Percentiles rank a stretch among this genome's conserved stretches.
These are phyloP conservation scores for Cerrena zonata DNA, from an alignment of 1,284 basidiomycete species.

Conservation along the genomic window DNA sequence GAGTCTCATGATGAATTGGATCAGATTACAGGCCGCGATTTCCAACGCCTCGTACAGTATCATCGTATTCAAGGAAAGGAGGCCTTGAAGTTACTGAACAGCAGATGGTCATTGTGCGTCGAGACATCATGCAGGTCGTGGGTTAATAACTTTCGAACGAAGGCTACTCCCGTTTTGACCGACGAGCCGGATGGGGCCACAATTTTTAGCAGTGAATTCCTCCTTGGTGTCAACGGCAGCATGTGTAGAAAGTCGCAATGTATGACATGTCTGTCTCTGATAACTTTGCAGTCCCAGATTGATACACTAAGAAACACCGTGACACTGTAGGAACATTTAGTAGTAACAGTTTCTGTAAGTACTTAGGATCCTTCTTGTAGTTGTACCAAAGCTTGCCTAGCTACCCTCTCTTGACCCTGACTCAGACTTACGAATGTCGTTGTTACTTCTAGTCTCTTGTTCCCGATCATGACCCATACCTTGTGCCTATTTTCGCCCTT, in stretches of 20 bases:
- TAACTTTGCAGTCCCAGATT: no score
- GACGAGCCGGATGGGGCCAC: no score
- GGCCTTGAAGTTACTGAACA: neutral
- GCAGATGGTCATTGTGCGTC: no score
- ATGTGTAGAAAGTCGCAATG: no score
- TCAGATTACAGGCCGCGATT: slow-evolving; percentile 5
- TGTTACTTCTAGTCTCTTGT: slow-evolving; percentile 36
- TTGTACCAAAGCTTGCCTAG: slow-evolving; percentile 35
- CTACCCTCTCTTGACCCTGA: slow-evolving; percentile 34
- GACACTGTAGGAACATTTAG: no score
- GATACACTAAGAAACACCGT: no score
- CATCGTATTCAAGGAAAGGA: neutral
- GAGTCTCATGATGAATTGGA: slow-evolving; percentile 6
- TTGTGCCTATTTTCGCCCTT: slow-evolving; percentile 23
- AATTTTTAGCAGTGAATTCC: no score
- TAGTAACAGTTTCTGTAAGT: neutral
- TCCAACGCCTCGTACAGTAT: slow-evolving; percentile 1
- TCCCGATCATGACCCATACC: slow-evolving; percentile 40
- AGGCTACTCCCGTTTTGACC: no score
- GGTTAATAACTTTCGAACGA: no score
- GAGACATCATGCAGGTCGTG: no score
- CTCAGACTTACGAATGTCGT: slow-evolving; percentile 27
- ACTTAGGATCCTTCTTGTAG: slow-evolving; percentile 14
- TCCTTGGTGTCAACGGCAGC: no score
- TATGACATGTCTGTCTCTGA: no score